These are phyloP conservation scores for Pseudopithomyces chartarum DNA, from an alignment of 2,329 filamentous ascomycete species.

Conservation along the genomic window DNA sequence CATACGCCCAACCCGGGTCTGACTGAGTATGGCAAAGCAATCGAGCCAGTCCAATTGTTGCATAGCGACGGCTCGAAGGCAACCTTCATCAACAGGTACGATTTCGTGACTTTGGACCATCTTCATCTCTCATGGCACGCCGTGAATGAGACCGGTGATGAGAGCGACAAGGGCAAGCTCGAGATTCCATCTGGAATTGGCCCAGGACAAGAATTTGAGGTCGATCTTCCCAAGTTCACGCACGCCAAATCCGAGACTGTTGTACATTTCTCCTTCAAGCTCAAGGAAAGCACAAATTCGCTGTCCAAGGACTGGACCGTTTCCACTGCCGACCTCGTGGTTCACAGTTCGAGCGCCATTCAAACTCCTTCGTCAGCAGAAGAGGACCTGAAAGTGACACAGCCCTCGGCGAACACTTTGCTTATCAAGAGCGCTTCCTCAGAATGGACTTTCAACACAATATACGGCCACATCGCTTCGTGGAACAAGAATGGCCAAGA, in stretches of 20 bases:
- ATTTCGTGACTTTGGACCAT: constrained; percentile 46
- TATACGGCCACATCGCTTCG: constrained; percentile 52
- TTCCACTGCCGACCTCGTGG: constrained; percentile 39
- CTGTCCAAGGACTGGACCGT: constrained; percentile 19
- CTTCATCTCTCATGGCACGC: constrained; percentile 27
- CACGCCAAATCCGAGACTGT: constrained; percentile 19
- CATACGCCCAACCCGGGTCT: constrained; percentile 49
- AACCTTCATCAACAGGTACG: constrained; percentile 40
- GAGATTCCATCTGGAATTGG: constrained; percentile 30
- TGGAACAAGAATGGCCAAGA: constrained; percentile 36
- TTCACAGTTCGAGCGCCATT: constrained; percentile 18
- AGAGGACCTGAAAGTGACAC: constrained; percentile 45
- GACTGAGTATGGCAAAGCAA: constrained; percentile 51
- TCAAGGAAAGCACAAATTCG: constrained; percentile 33
- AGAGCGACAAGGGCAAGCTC: constrained; percentile 11
- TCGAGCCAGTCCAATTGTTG: constrained; percentile 48
- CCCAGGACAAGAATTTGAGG: constrained; percentile 31
- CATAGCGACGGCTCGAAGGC: constrained; percentile 25
- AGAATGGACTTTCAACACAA: constrained; percentile 56
- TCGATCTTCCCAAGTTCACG: constrained; percentile 27
- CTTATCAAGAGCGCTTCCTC: constrained; percentile 29
- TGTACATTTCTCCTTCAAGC: constrained; percentile 35
- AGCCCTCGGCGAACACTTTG: constrained; percentile 23
- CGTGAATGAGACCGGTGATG: background rate
- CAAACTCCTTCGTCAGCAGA: constrained; percentile 42